These are phyloP conservation scores for Arxiozyma bovina DNA, from an alignment of 1,139 yeast genomes.

Conservation along the genomic window DNA sequence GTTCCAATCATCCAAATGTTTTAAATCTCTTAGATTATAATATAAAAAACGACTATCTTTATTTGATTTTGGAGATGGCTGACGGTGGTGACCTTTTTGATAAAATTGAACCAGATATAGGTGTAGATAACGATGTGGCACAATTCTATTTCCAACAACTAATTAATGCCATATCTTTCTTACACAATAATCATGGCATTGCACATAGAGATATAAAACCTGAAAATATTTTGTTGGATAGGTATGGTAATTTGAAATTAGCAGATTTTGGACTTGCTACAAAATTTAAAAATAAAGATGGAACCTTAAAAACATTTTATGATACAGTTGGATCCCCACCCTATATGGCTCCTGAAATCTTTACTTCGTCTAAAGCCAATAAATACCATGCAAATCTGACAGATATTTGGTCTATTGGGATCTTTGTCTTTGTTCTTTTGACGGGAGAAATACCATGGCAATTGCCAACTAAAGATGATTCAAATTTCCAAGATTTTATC, in stretches of 20 bases:
- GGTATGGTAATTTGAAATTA: conserved; percentile 51
- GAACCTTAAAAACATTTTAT: conserved; percentile 45
- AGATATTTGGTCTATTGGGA: conserved; percentile 61
- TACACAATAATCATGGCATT: too few relatives aligned
- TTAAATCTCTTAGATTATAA: conserved; percentile 46
- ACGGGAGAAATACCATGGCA: conserved; percentile 65
- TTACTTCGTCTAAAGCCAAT: conserved; percentile 26
- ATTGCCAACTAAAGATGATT: conserved; percentile 43
- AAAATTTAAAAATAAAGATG: conserved; percentile 47
- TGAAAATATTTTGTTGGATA: conserved; percentile 73
- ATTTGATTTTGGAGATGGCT: conserved; percentile 59
- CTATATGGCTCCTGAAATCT: conserved; percentile 63
- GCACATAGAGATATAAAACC: conserved; percentile 73
- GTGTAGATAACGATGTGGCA: conserved; percentile 56
- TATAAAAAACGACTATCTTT: conserved; percentile 44
- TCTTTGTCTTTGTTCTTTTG: conserved; percentile 48
- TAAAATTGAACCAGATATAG: conserved; percentile 65
- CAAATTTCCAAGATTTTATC: conserved; percentile 38
- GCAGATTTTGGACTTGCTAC: conserved; percentile 66
- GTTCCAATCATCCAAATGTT: conserved; percentile 51
- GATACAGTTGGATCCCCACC: conserved; percentile 64
- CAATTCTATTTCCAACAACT: conserved; percentile 60
- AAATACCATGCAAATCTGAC: conserved; percentile 45
- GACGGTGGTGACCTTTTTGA: conserved; percentile 66
- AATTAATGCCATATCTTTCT: conserved; percentile 42